Conservation (phyloP, 805 yeast species). For the Metschnikowia cerradonensis region DNA sequence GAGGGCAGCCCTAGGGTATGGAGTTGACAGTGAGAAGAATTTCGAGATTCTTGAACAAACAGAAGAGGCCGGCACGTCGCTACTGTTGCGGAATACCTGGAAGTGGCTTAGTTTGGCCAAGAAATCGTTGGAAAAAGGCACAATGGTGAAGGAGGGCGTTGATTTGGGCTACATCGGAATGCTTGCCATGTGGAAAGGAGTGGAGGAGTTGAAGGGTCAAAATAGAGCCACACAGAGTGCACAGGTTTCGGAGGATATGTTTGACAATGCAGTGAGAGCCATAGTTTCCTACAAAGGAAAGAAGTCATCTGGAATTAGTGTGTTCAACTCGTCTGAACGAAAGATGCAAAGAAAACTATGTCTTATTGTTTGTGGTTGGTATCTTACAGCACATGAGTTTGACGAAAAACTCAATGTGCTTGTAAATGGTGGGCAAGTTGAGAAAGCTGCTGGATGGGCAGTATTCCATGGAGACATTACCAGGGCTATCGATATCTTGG, state of each 20-base stretch:
- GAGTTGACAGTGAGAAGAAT: conserved; percentile 62
- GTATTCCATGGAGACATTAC: conserved; percentile 87
- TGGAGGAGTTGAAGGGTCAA: conserved; percentile 44
- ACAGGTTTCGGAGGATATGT: conserved; percentile 34
- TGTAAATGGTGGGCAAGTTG: conserved; percentile 56
- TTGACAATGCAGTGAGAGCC: conserved; percentile 48
- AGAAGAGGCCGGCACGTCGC: conserved; percentile 49
- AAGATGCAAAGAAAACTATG: conserved; percentile 73
- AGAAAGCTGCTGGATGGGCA: conserved; percentile 97
- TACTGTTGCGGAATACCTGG: conserved; percentile 72
- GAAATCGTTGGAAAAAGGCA: conserved; percentile 57
- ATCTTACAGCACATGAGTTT: conserved; percentile 68
- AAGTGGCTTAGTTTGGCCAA: conserved; percentile 80
- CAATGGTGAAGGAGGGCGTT: conserved; percentile 63
- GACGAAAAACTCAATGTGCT: conserved; percentile 62
- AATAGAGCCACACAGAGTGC: conserved; percentile 33
- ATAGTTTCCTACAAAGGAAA: conserved; percentile 49
- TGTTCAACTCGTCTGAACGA: conserved; percentile 43
- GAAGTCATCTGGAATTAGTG: conserved; percentile 43
- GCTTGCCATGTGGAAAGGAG: conserved; percentile 83
- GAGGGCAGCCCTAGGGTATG: conserved; percentile 72
- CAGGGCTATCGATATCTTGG: conserved; percentile 74
- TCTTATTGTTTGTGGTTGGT: conserved; percentile 87
- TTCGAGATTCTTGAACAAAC: conserved; percentile 53
- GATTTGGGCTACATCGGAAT: conserved; percentile 90